Evolutionary conservation across 164 flowering plant species (phyloP), one percentile per base, ranked within the genome.

Genomic region (Annona squamosa): DNA sequence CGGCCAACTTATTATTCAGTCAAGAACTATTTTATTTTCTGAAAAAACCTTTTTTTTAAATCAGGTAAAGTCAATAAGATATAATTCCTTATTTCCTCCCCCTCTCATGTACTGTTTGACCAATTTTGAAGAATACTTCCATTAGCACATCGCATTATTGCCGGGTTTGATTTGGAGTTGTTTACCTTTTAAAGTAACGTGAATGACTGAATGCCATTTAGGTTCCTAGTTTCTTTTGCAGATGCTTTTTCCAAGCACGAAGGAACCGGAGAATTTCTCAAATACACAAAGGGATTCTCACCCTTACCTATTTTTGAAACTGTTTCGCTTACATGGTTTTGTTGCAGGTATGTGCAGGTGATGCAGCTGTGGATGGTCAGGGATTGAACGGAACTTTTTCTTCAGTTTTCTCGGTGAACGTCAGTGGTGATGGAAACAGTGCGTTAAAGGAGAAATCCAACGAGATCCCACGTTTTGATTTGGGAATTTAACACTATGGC

Each of bases 381-480:
- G 48, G 64, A 41, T 37, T 37, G 2, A 74, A 74, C 3, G 79
- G 52, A 59, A 71, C 74, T 46, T 64, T 56, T 46, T 17, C 69
- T 69, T 76, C 70, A 26, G 69, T 57, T 45, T 66, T 19, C 48
- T 67, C 26, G 5, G 72, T 75, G 4, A 67, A 17, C 70, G 65
- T 65, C 44, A 64, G 48, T 76, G 52, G 45, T 26, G 66, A 37
- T 18, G 48, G 68, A 65, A 18, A 46, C 71, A 73, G 48, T 48
- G 67, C 18, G 37, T 67, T 61, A 65, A 68, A 64, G 52, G 71
- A 71, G 67, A 71, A 1, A 65, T 44, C 43, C 7, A 79, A 76
- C 74, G 75, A 72, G 48, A 68, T 73, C 77, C 95, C 95, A 44
- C 81, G 85, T 76, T 90, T 89, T 78, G 89, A 87, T 80, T 85